Base-by-base conservation (phyloP, 2,329 filamentous ascomycete genomes). In the Cladosporium cucumerinum region DNA sequence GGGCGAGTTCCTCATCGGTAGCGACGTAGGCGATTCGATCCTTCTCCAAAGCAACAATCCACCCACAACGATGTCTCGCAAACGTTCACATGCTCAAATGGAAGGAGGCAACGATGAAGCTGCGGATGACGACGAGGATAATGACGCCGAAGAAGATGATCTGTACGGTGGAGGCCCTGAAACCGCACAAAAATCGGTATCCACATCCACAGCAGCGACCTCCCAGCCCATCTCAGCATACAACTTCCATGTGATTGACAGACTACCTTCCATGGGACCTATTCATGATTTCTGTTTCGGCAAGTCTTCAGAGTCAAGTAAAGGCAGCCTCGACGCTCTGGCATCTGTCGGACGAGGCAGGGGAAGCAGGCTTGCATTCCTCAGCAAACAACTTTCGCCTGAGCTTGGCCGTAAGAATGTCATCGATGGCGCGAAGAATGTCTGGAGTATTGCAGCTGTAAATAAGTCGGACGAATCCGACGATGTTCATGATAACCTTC, bases 31-130 rank as follows among this genome's bases (percentile, higher is more conserved):
- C 10, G 91, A 98, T 70, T 96, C 94, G 0, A 76, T 91, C 1
- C 83, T 99, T 4, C 75, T 99, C 28, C 89, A 91, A 25, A 97
- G 93, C 89, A 87, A 86, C 43, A 85, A 86, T 67, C 89, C 89
- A 69, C 84, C 87, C 62, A 79, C 81, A 12, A 85, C 87, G 66
- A 70, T 82, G 2, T 85, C 85, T 59, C 88, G 88, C 70, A 89
- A 86, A 69, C 88, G 87, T 69, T 83, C 85, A 26, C 85, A 87
- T 49, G 75, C 85, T 4, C 88, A 89, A 57, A 80, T 85, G 82
- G 72, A 87, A 80, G 72, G 75, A 77, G 67, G 86, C 80, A 72
- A 81, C 48, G 77, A 74, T 5, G 68, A 75, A 30, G 78, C 76
- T 21, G 86, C 87, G 23, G 77, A 85, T 52, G 88, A 90, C 8